phyloP scores from a whole-genome alignment of 1,139 yeast genomes.

The Scheffersomyces parashehatae region DNA sequence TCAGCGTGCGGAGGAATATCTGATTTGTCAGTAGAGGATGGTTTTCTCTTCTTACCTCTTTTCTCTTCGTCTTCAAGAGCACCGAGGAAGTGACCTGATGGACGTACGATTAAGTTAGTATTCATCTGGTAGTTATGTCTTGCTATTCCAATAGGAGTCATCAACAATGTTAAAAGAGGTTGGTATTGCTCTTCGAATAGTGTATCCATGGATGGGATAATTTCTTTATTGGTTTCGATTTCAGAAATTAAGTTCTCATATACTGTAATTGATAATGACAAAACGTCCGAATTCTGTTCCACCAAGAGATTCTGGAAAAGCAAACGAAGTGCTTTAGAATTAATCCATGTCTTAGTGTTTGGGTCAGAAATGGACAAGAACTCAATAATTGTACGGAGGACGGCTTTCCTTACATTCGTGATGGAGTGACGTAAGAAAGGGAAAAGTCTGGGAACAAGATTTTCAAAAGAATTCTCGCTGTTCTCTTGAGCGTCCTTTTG shows the following conservation, averaged over 20 bases:
- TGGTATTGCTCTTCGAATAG: conserved; percentile 54
- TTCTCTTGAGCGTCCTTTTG: conserved; percentile 53
- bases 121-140: conserved; percentile 88
- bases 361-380: conserved; percentile 72
- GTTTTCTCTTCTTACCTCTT: conserved; percentile 39
- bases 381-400: conserved; percentile 75
- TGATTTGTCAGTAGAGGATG: conserved; percentile 25
- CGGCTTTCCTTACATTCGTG: conserved; percentile 87
- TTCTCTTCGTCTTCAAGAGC: conserved; percentile 21
- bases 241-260: conserved; percentile 60
- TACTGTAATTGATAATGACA: conserved; percentile 62
- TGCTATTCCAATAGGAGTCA: conserved; percentile 95
- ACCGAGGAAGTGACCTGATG: conserved; percentile 66
- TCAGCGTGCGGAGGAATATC: conserved; percentile 51
- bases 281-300: conserved; percentile 80
- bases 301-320: conserved; percentile 84
- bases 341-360: conserved; percentile 74
- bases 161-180: conserved; percentile 67
- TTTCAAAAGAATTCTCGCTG: conserved; percentile 52
- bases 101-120: conserved; percentile 67
- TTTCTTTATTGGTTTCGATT: conserved; percentile 25
- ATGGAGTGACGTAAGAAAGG: conserved; percentile 95
- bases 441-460: conserved; percentile 84
- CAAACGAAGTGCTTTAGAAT: conserved; percentile 68
- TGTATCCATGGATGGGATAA: conserved; percentile 41